These are phyloP conservation scores for Pythium biforme DNA, from an alignment of 352 stramenopile genomes.

Conservation along the genomic window DNA sequence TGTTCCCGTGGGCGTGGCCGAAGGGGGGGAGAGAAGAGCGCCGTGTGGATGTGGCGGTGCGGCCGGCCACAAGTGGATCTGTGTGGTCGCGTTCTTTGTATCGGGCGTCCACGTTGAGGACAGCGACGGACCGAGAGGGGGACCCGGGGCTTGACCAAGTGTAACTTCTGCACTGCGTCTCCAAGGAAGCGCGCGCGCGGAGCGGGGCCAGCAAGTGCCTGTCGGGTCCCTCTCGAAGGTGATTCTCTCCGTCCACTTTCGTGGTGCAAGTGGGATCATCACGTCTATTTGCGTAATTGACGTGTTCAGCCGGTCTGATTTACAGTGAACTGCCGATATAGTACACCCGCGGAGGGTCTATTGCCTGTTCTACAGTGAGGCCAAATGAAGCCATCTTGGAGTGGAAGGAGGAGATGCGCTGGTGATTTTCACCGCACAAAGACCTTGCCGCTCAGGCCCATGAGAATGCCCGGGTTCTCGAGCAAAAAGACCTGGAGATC, in stretches of 20 bases:
- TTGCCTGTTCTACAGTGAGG: constrained; percentile 8
- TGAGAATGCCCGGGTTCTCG: constrained; percentile 73
- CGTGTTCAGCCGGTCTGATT: not conserved
- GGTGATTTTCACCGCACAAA: constrained; percentile 36
- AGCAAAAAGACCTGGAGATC: constrained; percentile 69
- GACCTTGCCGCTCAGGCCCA: constrained; percentile 63
- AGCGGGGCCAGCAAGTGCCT: constrained; percentile 6
- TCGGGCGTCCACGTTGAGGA: constrained; percentile 15
- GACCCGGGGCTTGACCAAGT: constrained; percentile 2
- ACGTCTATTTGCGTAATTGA: constrained; percentile 5
- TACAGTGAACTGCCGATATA: constrained; percentile 7
- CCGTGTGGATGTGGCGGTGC: not conserved
- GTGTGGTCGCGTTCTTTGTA: constrained; percentile 1
- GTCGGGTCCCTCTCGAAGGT: constrained; percentile 4
- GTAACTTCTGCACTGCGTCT: constrained; percentile 22
- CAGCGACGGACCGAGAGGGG: not conserved
- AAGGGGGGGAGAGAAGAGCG: too few species aligned
- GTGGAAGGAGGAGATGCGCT: not conserved
- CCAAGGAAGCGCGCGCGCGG: constrained; percentile 13
- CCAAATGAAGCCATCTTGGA: constrained; percentile 18
- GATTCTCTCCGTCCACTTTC: constrained; percentile 13
- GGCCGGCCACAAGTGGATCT: not conserved
- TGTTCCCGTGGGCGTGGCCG: not conserved
- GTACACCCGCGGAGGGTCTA: constrained; percentile 18
- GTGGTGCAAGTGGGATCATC: not conserved